Base-by-base conservation (phyloP, 805 yeast species). In the Diddensiella transvaalensis region DNA sequence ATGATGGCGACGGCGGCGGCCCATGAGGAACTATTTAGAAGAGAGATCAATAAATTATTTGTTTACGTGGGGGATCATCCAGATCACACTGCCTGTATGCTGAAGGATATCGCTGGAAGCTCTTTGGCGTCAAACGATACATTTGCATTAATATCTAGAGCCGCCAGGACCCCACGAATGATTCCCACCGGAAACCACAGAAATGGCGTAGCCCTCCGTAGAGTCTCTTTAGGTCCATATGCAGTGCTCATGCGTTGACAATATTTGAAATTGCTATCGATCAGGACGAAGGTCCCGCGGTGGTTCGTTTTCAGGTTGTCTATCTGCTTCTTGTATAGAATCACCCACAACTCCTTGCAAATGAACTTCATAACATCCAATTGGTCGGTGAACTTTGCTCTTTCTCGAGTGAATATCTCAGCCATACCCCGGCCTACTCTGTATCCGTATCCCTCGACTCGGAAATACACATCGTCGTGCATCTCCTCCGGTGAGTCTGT, bases 241-340 rank as follows among this genome's bases (percentile, higher is more conserved):
- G 49, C 36, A 1, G 72, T 64, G 51, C 69, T 60, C 74, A 84
- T 75, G 42, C 76, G 70, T 30, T 68, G 58, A 37, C 86, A 75
- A 44, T 77, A 71, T 47, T 74, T 74, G 68, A 83, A 84, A 46
- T 69, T 69, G 62, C 76, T 79, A 62, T 87, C 96, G 6, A 87
- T 79, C 39, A 87, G 71, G 22, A 88, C 91, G 64, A 80, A 87
- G 0, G 90, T 85, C 4, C 93, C 84, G 33, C 95, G 70, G 64
- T 93, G 97, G 62, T 93, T 93, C 1, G 99, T 93, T 52, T 95
- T 78, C 50, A 93, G 73, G 57, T 88, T 89, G 63, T 90, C 97
- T 73, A 93, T 87, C 63, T 86, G 96, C 66, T 89, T 91, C 33
- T 82, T 79, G 67, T 80, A 88, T 23, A 91, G 62, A 46, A 76